Evolutionary conservation across 495 filamentous ascomycete species (phyloP), one percentile per base, ranked within the genome.

Genomic region (Neurospora intermedia): DNA sequence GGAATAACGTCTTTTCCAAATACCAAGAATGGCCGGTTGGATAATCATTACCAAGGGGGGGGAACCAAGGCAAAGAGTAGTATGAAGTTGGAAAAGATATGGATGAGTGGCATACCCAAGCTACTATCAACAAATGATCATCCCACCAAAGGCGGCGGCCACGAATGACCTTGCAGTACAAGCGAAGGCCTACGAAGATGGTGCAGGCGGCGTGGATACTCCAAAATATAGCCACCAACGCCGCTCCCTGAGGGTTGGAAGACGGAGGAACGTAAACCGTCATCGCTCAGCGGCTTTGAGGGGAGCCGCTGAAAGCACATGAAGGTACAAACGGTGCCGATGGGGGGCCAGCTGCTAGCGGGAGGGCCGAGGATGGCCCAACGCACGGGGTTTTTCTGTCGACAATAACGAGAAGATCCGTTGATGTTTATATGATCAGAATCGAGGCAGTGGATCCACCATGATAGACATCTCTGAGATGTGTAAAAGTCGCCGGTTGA

Each of bases 111-210:
- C 70, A 69, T 74, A 79, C 75, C 79, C 78, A 82, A 8, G 78
- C 40, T 16, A 73, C 74, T 15, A 81, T 81, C 35, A 81, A 74
- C 46, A 81, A 42, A 54, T 79, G 74, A 62, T 82, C 79, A 35
- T 82, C 79, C 77, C 79, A 80, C 78, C 79, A 80, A 40, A 81
- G 73, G 11, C 18, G 3, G 20, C 76, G 73, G 66, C 72, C 70
- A 69, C 79, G 75, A 7, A 62, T 11, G 35, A 74, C 54, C 66
- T 82, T 81, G 78, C 76, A 81, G 69, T 76, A 82, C 18, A 82
- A 1, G 8, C 79, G 72, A 41, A 81, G 73, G 10, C 40, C 31
- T 16, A 82, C 69, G 43, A 82, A 79, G 7, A 71, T 42, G 6
- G 15, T 66, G 54, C 54, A 66, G 54, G 15, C 27, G 31, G 54